Conservation (phyloP, 306 rosid species). For the Alnus rubra region DNA sequence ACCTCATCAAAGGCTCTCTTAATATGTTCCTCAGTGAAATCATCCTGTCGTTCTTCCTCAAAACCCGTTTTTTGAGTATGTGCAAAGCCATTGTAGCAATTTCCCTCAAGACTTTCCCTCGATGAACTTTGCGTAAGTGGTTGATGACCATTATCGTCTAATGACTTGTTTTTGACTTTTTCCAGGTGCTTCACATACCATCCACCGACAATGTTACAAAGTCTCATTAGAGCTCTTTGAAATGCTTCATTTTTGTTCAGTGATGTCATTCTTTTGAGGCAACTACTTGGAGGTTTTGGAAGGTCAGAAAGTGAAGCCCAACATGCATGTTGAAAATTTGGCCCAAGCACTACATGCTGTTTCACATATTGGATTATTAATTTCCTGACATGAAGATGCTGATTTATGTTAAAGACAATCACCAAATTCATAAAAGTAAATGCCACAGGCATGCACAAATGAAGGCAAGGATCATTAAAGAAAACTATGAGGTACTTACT, state of each 20-base stretch:
- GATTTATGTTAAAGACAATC: slow-evolving; percentile 23
- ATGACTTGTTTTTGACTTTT: slow-evolving; percentile 41
- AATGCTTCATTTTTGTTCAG: slow-evolving; percentile 53
- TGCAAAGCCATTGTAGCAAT: slow-evolving; percentile 26
- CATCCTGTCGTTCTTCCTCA: slow-evolving; percentile 72
- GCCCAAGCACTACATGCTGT: slow-evolving; percentile 77
- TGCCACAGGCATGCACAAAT: too few relatives aligned
- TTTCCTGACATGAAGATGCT: slow-evolving; percentile 55
- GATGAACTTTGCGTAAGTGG: slow-evolving; percentile 38
- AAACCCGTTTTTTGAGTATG: slow-evolving; percentile 32
- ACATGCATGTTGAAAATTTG: slow-evolving; percentile 59
- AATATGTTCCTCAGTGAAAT: slow-evolving; percentile 56
- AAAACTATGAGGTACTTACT: neutral
- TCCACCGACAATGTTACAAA: slow-evolving; percentile 73
- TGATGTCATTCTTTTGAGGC: slow-evolving; percentile 69
- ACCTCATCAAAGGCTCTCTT: slow-evolving; percentile 74
- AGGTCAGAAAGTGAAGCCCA: slow-evolving; percentile 75
- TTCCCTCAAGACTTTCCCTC: slow-evolving; percentile 30
- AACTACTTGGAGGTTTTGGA: slow-evolving; percentile 68
- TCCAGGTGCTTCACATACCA: slow-evolving; percentile 63
- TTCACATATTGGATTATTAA: slow-evolving; percentile 79
- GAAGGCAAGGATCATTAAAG: neutral
- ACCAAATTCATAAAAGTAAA: too few relatives aligned
- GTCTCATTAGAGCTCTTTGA: slow-evolving; percentile 73
- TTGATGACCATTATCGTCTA: slow-evolving; percentile 44